phyloP scores from a whole-genome alignment of 2,329 filamentous ascomycete genomes.

The Trichoderma cornu-damae region DNA sequence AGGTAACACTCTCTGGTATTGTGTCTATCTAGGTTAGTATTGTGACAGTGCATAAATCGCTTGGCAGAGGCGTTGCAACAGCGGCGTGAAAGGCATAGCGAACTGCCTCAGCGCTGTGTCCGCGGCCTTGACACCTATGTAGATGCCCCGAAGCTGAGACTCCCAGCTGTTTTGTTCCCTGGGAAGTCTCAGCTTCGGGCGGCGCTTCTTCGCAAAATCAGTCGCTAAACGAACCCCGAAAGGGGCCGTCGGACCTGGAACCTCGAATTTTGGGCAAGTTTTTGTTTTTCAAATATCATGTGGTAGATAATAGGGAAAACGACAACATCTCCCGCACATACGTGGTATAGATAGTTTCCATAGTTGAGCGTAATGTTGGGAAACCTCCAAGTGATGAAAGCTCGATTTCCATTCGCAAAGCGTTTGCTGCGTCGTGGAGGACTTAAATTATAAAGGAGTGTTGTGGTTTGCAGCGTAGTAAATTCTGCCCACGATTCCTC shows the following conservation, averaged over 20 bases:
- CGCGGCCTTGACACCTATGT: background rate
- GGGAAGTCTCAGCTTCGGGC: background rate
- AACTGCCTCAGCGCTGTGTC: background rate
- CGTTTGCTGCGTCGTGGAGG: too few species aligned
- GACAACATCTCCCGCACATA: background rate
- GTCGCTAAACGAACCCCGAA: background rate
- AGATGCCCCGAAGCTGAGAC: background rate
- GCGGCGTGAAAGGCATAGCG: too few species aligned
- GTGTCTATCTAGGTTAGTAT: too few species aligned
- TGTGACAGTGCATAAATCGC: too few species aligned
- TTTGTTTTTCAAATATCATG: too few species aligned
- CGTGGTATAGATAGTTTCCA: background rate
- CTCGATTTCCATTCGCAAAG: too few species aligned
- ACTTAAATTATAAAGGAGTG: too few species aligned
- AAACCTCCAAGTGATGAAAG: background rate
- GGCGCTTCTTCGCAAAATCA: background rate
- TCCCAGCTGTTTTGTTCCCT: too few species aligned
- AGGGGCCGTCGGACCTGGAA: background rate
- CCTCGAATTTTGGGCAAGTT: background rate
- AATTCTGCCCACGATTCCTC: too few species aligned
- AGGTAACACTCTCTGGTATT: too few species aligned
- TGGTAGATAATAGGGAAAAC: too few species aligned
- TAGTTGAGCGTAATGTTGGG: background rate
- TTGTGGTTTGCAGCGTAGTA: background rate
- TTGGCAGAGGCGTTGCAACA: too few species aligned